These are phyloP conservation scores for Apiospora kogelbergensis DNA, from an alignment of 2,329 filamentous ascomycete species.

Conservation along the genomic window DNA sequence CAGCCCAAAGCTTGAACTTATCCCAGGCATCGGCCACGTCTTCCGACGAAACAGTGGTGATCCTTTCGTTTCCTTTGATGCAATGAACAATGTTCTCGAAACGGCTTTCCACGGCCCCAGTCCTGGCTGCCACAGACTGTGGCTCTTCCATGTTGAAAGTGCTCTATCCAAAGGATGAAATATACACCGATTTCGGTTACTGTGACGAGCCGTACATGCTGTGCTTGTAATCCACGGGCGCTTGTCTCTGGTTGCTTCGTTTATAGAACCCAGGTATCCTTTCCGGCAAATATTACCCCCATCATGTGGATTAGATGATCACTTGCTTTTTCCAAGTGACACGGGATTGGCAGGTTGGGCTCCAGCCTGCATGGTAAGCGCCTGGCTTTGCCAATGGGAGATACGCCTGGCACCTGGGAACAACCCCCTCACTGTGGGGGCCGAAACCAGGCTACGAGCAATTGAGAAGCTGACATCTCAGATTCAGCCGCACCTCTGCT, in stretches of 20 bases:
- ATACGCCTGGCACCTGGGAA: too few species aligned
- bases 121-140: not conserved
- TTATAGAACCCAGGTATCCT: not conserved
- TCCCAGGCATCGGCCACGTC: slow-evolving; percentile 12
- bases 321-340: not conserved
- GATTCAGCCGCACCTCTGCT: not conserved
- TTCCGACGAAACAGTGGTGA: not conserved
- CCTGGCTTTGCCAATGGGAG: not conserved
- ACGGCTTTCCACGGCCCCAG: not conserved
- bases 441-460: not conserved
- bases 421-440: not conserved
- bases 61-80: not conserved
- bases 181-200: not conserved
- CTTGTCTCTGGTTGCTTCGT: not conserved
- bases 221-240: not conserved
- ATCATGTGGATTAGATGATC: not conserved
- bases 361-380: not conserved
- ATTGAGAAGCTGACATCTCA: not conserved
- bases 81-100: not conserved
- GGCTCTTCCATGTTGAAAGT: not conserved
- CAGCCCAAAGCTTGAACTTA: slow-evolving; percentile 18
- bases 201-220: not conserved
- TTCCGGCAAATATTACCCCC: not conserved
- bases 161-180: not conserved
- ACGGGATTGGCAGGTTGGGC: not conserved